Evolutionary conservation across 768 basidiomycete species (phyloP).

Genomic region (Austroboletus eburneus): DNA sequence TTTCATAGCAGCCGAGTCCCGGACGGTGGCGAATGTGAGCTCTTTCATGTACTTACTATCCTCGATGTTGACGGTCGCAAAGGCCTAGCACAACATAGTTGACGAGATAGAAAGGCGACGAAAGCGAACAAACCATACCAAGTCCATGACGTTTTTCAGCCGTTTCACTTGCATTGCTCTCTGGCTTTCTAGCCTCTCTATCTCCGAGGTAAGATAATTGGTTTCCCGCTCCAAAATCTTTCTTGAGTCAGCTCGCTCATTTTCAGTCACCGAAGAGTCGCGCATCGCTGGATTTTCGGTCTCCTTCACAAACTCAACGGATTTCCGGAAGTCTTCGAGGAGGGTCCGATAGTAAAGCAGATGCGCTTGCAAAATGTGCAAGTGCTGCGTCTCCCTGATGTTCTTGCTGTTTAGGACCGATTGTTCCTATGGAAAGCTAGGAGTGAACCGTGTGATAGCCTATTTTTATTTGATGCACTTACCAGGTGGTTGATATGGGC

Average conservation of each 20-base stretch:
- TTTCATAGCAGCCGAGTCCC: constrained; percentile 40
- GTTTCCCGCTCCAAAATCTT: constrained; percentile 45
- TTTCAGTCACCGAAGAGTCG: constrained; percentile 10
- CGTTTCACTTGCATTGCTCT: constrained; percentile 28
- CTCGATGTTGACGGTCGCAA: constrained; percentile 53
- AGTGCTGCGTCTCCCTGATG: constrained; percentile 45
- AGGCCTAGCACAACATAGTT: constrained; percentile 38
- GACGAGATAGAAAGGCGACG: neutral
- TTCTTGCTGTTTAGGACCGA: constrained; percentile 38
- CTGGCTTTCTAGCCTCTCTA: constrained; percentile 41
- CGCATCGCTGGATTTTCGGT: constrained; percentile 49
- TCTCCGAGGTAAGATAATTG: constrained; percentile 44
- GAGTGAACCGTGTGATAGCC: neutral
- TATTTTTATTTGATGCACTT: constrained; percentile 8
- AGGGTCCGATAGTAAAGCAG: constrained; percentile 52
- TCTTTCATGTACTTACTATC: constrained; percentile 51
- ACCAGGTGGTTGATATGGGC: constrained; percentile 49
- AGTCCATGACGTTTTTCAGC: constrained; percentile 32
- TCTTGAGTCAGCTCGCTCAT: constrained; percentile 20
- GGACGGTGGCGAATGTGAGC: constrained; percentile 44
- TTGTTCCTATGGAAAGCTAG: constrained; percentile 37
- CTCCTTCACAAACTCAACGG: constrained; percentile 44
- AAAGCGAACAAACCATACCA: constrained; percentile 18
- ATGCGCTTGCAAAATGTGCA: constrained; percentile 56
- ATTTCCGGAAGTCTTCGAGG: constrained; percentile 49